phyloP scores from a whole-genome alignment of 2,329 filamentous ascomycete genomes.

The Trichoderma atrobrunneum region DNA sequence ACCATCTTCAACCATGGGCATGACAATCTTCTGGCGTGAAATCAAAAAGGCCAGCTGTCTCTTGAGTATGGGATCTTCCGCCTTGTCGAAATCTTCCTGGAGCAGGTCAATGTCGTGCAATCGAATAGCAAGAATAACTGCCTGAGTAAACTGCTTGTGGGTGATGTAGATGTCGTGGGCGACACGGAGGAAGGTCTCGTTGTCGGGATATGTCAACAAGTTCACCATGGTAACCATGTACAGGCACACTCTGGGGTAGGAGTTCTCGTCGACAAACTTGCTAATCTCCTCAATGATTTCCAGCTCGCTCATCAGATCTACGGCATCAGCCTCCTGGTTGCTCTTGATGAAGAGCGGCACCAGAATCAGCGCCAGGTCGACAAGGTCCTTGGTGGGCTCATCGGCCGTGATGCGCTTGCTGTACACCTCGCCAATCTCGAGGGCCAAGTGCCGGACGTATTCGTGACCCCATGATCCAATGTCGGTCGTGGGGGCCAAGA shows the following conservation, averaged over 20 bases:
- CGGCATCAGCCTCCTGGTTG: slow-evolving; percentile 96
- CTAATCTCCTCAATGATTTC: slow-evolving; percentile 94
- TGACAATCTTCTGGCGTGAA: slow-evolving; percentile 82
- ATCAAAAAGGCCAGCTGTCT: slow-evolving; percentile 94
- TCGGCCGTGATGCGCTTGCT: slow-evolving; percentile 83
- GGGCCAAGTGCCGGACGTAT: slow-evolving; percentile 90
- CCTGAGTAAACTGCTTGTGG: slow-evolving; percentile 90
- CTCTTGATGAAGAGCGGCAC: slow-evolving; percentile 95
- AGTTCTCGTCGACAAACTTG: slow-evolving; percentile 88
- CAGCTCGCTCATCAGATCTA: slow-evolving; percentile 93
- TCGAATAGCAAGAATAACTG: slow-evolving; percentile 89
- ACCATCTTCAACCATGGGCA: slow-evolving; percentile 63
- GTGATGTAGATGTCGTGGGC: slow-evolving; percentile 91
- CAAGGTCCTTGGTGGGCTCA: slow-evolving; percentile 76
- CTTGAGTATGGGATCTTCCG: slow-evolving; percentile 76
- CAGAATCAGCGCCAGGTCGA: slow-evolving; percentile 77
- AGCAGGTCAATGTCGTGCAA: slow-evolving; percentile 86
- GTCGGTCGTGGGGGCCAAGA: slow-evolving; percentile 85
- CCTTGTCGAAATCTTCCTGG: slow-evolving; percentile 73
- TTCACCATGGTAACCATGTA: slow-evolving; percentile 99
- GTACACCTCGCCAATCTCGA: slow-evolving; percentile 95
- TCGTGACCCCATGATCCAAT: slow-evolving; percentile 98
- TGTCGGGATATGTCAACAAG: slow-evolving; percentile 94
- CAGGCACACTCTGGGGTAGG: slow-evolving; percentile 86
- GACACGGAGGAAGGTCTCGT: slow-evolving; percentile 89